Evolutionary conservation across 2,329 filamentous ascomycete genomes (phyloP).

Genomic region (Emydomyces testavorans): DNA sequence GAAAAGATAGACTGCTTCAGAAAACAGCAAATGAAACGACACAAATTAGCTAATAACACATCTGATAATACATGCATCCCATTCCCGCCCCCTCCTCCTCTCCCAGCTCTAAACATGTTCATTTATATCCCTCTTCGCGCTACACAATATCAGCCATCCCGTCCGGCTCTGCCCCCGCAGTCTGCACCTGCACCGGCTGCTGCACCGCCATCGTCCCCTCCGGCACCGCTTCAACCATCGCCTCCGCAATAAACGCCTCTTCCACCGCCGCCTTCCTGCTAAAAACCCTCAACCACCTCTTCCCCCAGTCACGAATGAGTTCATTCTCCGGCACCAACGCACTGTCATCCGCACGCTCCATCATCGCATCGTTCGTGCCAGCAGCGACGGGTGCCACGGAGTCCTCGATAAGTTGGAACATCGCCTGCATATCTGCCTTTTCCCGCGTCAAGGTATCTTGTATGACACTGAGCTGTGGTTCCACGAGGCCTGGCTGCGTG

Average conservation of each 20-base stretch:
- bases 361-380: conserved; percentile 61
- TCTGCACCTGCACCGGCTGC: conserved; percentile 13
- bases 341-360: conserved; percentile 52
- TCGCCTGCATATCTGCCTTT: conserved; percentile 59
- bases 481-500: conserved; percentile 45
- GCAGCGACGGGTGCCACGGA: conserved; percentile 59
- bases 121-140: too few relatives aligned
- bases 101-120: too few relatives aligned
- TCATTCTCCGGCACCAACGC: conserved; percentile 45
- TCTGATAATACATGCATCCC: too few relatives aligned
- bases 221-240: conserved; percentile 39
- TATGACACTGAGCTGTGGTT: conserved; percentile 46
- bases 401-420: conserved; percentile 74
- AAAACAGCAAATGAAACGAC: too few relatives aligned
- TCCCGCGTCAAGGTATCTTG: conserved; percentile 60
- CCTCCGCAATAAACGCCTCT: conserved; percentile 56
- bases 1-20: too few relatives aligned
- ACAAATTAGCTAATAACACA: too few relatives aligned
- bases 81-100: too few relatives aligned
- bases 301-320: conserved; percentile 67
- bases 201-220: conserved; percentile 28
- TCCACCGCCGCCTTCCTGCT: conserved; percentile 71
- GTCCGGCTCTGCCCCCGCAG: background rate
- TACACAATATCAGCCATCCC: too few relatives aligned
- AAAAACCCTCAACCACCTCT: conserved; percentile 78